phyloP scores from a whole-genome alignment of 495 filamentous ascomycete species.

The Xylaria nigripes region DNA sequence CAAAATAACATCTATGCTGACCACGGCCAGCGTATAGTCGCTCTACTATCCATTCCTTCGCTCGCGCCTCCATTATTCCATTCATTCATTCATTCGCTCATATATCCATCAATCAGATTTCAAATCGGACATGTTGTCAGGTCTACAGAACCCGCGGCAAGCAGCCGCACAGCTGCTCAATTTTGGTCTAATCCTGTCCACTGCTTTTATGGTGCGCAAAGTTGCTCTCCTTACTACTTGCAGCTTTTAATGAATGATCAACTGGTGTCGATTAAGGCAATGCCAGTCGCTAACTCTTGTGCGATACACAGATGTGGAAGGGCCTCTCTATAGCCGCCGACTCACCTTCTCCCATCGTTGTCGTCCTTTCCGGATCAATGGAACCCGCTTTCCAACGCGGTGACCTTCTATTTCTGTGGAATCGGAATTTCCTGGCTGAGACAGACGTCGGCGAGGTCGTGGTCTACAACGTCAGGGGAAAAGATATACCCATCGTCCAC shows the following conservation, averaged over 20 bases:
- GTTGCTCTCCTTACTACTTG: not conserved
- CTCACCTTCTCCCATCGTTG: constrained; percentile 88
- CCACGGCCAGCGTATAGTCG: too few relatives aligned
- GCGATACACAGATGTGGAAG: constrained; percentile 66
- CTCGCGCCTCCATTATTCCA: not conserved
- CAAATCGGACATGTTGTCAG: constrained; percentile 55
- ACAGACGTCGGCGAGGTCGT: constrained; percentile 81
- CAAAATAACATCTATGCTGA: not conserved
- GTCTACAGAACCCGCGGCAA: constrained; percentile 69
- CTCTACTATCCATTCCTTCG: not conserved
- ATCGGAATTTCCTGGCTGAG: constrained; percentile 60
- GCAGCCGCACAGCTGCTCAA: constrained; percentile 85
- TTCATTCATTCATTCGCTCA: not conserved
- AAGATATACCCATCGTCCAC: constrained; percentile 94
- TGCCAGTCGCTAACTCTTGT: not conserved
- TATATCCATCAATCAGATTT: not conserved
- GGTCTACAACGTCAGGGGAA: constrained; percentile 86
- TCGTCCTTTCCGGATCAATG: constrained; percentile 91
- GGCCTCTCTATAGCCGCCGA: constrained; percentile 78
- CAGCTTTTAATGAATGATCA: not conserved
- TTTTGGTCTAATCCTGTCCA: constrained; percentile 88
- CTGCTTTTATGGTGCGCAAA: constrained; percentile 71
- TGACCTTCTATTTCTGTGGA: constrained; percentile 91
- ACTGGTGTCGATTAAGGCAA: not conserved
- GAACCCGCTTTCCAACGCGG: constrained; percentile 95